These are phyloP conservation scores for Aureobasidium sp. DNA, from an alignment of 2,329 filamentous ascomycete genomes.

Conservation along the genomic window DNA sequence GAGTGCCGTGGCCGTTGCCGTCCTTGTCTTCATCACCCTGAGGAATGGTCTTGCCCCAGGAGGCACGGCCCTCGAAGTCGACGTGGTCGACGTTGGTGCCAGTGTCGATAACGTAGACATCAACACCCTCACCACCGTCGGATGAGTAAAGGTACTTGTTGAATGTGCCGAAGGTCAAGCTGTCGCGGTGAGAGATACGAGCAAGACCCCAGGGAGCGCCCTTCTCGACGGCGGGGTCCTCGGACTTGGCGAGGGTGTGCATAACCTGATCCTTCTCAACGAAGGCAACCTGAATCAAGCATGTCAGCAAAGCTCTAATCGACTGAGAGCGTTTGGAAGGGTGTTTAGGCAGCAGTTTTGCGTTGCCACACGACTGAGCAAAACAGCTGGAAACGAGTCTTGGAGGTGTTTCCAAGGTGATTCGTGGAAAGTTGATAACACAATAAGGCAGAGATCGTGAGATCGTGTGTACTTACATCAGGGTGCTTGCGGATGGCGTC, in stretches of 20 bases:
- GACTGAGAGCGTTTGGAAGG: background rate
- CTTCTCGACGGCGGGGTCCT: slow-evolving; percentile 63
- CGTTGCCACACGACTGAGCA: background rate
- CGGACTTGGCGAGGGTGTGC: slow-evolving; percentile 57
- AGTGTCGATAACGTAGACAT: slow-evolving; percentile 98
- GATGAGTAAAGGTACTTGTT: slow-evolving; percentile 96
- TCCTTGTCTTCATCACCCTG: slow-evolving; percentile 75
- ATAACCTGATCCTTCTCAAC: slow-evolving; percentile 94
- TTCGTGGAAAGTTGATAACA: background rate
- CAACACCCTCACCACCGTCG: slow-evolving; percentile 91
- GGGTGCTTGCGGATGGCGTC: slow-evolving; percentile 91
- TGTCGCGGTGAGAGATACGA: slow-evolving; percentile 89
- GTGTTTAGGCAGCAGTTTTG: background rate
- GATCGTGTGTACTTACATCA: slow-evolving; percentile 65
- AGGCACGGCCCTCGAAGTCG: slow-evolving; percentile 92
- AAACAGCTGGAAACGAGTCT: background rate
- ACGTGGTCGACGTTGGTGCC: slow-evolving; percentile 91
- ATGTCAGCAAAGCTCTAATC: slow-evolving; percentile 11
- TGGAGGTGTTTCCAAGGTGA: background rate
- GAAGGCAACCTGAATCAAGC: slow-evolving; percentile 69
- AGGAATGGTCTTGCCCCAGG: slow-evolving; percentile 97
- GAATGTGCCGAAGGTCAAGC: slow-evolving; percentile 82
- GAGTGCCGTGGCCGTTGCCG: slow-evolving; percentile 96
- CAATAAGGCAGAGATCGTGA: background rate
- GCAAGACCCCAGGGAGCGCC: slow-evolving; percentile 98